These are phyloP conservation scores for Isabelozyma heimii DNA, from an alignment of 805 yeast species.

Conservation along the genomic window DNA sequence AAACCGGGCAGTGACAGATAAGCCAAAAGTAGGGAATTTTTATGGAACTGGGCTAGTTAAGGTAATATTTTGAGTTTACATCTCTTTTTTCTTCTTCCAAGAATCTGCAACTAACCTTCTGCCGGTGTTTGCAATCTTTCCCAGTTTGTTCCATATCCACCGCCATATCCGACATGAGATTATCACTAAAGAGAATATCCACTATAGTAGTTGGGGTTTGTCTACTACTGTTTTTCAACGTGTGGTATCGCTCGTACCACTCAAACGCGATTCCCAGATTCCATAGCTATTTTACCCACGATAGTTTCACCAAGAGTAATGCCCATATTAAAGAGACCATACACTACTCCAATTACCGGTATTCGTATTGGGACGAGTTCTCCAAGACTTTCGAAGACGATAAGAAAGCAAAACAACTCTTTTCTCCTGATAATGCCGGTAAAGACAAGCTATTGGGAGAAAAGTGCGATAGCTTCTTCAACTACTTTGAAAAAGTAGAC, in stretches of 20 bases:
- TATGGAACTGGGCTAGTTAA: no score
- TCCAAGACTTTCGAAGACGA: not conserved
- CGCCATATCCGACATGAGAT: not conserved
- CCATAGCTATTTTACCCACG: not conserved
- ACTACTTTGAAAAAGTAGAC: slow-evolving; percentile 10
- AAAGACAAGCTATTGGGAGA: slow-evolving; percentile 12
- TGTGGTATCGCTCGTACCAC: not conserved
- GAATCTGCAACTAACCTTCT: no score
- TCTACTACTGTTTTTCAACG: not conserved
- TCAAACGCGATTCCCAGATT: not conserved
- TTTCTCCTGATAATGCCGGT: slow-evolving; percentile 4
- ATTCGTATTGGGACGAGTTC: slow-evolving; percentile 16
- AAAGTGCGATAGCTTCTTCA: slow-evolving; percentile 23
- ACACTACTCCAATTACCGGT: slow-evolving; percentile 24
- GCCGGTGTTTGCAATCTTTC: not conserved
- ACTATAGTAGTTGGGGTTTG: not conserved
- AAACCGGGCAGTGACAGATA: not conserved
- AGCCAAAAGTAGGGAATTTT: no score
- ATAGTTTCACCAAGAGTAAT: slow-evolving; percentile 10
- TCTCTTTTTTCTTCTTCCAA: not conserved
- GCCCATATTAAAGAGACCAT: slow-evolving; percentile 9
- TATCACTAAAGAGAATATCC: not conserved
- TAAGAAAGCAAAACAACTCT: not conserved
- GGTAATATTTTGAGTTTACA: not conserved
- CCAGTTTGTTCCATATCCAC: not conserved